Conservation (phyloP, 2,329 filamentous ascomycete species). For the Colletotrichum cordylinicola region DNA sequence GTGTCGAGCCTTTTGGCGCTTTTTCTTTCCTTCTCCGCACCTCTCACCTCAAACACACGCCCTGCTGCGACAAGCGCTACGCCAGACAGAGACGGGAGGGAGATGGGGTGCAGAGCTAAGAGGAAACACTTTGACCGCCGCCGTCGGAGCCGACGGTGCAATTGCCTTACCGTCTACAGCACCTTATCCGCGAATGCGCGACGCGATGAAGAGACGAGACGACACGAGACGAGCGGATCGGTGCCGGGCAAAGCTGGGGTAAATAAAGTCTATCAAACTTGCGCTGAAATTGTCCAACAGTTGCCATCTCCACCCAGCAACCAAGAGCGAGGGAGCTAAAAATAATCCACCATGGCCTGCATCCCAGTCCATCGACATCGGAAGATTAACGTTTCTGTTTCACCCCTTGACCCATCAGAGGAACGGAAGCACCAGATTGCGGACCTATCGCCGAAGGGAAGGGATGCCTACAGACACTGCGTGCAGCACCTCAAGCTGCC, state of each 20-base stretch:
- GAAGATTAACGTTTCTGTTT: constrained; percentile 24
- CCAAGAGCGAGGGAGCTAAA: constrained; percentile 10
- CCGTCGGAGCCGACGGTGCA: constrained; percentile 16
- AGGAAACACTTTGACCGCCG: neutral
- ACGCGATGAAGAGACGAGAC: constrained; percentile 4
- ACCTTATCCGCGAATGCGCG: neutral
- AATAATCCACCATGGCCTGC: constrained; percentile 19
- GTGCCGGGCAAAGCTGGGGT: constrained; percentile 20
- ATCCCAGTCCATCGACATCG: constrained; percentile 21
- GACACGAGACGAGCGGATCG: constrained; percentile 17
- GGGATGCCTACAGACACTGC: neutral
- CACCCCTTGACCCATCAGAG: constrained; percentile 19
- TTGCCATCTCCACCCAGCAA: constrained; percentile 1
- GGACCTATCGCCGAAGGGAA: neutral
- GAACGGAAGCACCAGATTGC: constrained; percentile 9
- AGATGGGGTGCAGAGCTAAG: neutral
- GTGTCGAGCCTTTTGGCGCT: neutral
- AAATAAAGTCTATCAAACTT: constrained; percentile 3
- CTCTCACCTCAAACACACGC: constrained; percentile 2
- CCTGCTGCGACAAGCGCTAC: constrained; percentile 21
- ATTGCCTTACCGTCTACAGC: neutral
- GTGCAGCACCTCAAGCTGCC: neutral
- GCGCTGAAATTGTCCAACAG: neutral
- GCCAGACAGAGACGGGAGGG: neutral
- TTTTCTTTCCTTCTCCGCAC: neutral